Base-by-base conservation (phyloP, 345 rosid species). In the Fremontodendron californicum region DNA sequence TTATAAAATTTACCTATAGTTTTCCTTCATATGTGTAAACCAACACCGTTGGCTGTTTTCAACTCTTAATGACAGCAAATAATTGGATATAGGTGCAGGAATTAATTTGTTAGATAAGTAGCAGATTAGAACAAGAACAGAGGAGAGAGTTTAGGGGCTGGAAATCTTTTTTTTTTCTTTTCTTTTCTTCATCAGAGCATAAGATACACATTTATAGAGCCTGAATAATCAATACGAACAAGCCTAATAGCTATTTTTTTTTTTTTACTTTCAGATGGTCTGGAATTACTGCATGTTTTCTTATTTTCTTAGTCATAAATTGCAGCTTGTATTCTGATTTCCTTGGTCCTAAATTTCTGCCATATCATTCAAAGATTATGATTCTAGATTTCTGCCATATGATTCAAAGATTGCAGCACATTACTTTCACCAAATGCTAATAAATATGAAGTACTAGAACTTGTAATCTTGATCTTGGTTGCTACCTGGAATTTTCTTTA, bases 401-500 rank as follows among this genome's bases (percentile, higher is more conserved):
- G 52, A 42, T 42, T 42, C 45, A 5, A 42, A 42, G 7, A 42
- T 9, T 42, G 45, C 10, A 42, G 48, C 48, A 43, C 48, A 7
- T 45, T 45, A 45, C 48, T 45, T 45, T 45, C 48, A 45, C 10
- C 48, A 8, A 48, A 13, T 46, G 8, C 13, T 9, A 2, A 60
- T 5, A 60, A 60, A 11, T 1, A 27, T 13, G 40, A 15, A 35
- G 45, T 2, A 37, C 39, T 13, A 33, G 21, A 33, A 63, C 10
- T 35, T 54, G 43, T 13, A 46, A 13, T 51, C 3, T 55, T 61
- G 65, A 43, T 2, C 19, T 51, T 3, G 9, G 43, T 45, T 65
- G 16, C 19, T 49, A 25, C 66, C 69, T 11, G 54, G 27, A 49
- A 55, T 75, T 45, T 10, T 57, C 10, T 49, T 40, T 78, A 88